phyloP scores from a whole-genome alignment of 176 grass and related monocot genomes.

The Raddia guianensis region DNA sequence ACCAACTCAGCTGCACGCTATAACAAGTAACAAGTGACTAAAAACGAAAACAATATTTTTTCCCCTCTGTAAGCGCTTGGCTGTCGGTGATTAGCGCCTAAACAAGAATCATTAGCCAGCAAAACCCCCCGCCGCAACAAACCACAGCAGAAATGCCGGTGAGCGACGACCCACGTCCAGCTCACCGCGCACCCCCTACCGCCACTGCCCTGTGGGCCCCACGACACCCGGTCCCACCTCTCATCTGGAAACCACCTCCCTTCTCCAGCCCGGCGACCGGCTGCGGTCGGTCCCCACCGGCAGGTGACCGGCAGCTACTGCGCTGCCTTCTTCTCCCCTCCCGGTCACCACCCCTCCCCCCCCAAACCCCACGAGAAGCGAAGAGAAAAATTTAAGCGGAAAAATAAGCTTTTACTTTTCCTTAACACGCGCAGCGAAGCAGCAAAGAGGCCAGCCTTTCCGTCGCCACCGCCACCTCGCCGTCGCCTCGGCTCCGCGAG shows the following conservation, averaged over 20 bases:
- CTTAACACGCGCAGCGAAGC: constrained; percentile 47
- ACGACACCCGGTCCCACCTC: not conserved
- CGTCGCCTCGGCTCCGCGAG: not conserved
- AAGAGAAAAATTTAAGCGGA: not conserved
- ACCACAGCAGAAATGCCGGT: not conserved
- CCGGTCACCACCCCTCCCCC: constrained; percentile 21
- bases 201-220: constrained; percentile 21
- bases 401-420: not conserved
- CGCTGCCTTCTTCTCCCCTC: constrained; percentile 28
- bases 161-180: constrained; percentile 15
- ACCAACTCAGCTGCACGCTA: too few species aligned
- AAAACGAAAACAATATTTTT: too few species aligned
- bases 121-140: constrained; percentile 2
- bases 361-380: constrained; percentile 15
- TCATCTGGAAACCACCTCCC: constrained; percentile 38
- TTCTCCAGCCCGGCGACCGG: constrained; percentile 34
- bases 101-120: constrained; percentile 36
- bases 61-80: not conserved
- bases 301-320: constrained; percentile 37
- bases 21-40: too few species aligned
- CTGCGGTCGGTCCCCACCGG: constrained; percentile 16
- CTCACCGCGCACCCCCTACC: constrained; percentile 28
- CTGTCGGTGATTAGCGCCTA: constrained; percentile 35
- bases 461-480: constrained; percentile 34
- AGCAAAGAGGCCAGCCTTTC: constrained; percentile 50